phyloP scores from a whole-genome alignment of 352 stramenopile species.

The Phytopythium helicoides region DNA sequence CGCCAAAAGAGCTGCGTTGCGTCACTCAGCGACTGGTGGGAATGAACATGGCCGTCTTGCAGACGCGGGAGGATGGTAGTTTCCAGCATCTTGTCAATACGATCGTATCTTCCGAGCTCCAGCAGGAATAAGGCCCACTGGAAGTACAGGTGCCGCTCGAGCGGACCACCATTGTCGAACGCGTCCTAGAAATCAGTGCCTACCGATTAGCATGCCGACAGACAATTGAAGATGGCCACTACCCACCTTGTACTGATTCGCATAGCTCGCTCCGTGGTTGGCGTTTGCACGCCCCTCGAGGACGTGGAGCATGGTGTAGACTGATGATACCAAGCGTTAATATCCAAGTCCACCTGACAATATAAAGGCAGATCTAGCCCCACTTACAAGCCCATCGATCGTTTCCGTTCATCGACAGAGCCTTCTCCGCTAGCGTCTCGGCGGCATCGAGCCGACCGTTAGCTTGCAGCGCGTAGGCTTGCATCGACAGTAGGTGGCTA shows the following conservation, averaged over 20 bases:
- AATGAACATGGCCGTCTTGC: slow-evolving; percentile 33
- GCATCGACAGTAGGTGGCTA: slow-evolving; percentile 76
- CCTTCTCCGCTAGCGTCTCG: slow-evolving; percentile 66
- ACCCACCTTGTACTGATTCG: slow-evolving; percentile 62
- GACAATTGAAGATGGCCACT: background rate
- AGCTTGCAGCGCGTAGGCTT: slow-evolving; percentile 78
- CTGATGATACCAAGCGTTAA: slow-evolving; percentile 18
- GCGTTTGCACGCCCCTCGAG: slow-evolving; percentile 76
- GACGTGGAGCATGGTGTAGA: slow-evolving; percentile 79
- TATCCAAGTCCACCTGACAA: background rate
- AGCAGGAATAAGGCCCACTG: slow-evolving; percentile 83
- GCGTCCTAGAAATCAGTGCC: slow-evolving; percentile 24
- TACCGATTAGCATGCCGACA: background rate
- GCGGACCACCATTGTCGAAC: slow-evolving; percentile 72
- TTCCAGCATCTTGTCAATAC: slow-evolving; percentile 78
- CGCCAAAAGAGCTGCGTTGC: slow-evolving; percentile 85
- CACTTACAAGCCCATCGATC: slow-evolving; percentile 82
- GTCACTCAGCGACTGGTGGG: slow-evolving; percentile 58
- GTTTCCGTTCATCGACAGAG: slow-evolving; percentile 83
- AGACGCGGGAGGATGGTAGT: slow-evolving; percentile 63
- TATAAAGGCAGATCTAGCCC: background rate
- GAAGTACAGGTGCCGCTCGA: slow-evolving; percentile 78
- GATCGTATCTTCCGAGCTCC: slow-evolving; percentile 78
- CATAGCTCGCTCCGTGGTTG: slow-evolving; percentile 82
- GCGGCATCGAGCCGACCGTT: slow-evolving; percentile 64